Evolutionary conservation across 176 grass and related monocot genomes (phyloP).

Genomic region (Aegilops tauschii): DNA sequence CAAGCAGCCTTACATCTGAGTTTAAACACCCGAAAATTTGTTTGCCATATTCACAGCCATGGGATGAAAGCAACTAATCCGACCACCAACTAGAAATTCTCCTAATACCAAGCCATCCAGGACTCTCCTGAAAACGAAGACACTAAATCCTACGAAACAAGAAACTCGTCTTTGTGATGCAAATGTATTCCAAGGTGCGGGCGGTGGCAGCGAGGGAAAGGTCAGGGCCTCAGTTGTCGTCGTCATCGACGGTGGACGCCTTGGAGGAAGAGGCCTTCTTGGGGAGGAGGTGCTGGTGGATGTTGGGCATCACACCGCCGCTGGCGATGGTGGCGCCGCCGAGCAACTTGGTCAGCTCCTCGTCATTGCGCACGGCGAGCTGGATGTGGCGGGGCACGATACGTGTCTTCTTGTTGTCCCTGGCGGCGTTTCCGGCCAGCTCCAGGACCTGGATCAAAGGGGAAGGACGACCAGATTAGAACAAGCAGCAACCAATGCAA

Average conservation of each 20-base stretch:
- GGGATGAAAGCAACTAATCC: background rate
- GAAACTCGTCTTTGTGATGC: background rate
- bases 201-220: background rate
- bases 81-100: background rate
- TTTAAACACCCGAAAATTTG: conserved; percentile 18
- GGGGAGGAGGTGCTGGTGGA: conserved; percentile 88
- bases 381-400: conserved; percentile 93
- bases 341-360: conserved; percentile 76
- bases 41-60: conserved; percentile 34
- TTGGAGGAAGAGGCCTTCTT: conserved; percentile 63
- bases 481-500: background rate
- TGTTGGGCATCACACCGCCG: conserved; percentile 92
- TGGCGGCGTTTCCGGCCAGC: conserved; percentile 71
- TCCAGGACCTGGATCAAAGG: conserved; percentile 47
- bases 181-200: background rate
- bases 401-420: conserved; percentile 92
- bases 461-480: background rate
- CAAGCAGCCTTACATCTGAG: conserved; percentile 1
- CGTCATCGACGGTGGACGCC: conserved; percentile 46
- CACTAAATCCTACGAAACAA: conserved; percentile 11
- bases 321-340: conserved; percentile 83
- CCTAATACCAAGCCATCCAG: background rate
- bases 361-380: conserved; percentile 70
- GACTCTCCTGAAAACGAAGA: background rate
- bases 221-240: conserved; percentile 15